Evolutionary conservation across 2,329 filamentous ascomycete genomes (phyloP), one percentile per base, ranked within the genome.

Genomic region (Alternaria consortialis): DNA sequence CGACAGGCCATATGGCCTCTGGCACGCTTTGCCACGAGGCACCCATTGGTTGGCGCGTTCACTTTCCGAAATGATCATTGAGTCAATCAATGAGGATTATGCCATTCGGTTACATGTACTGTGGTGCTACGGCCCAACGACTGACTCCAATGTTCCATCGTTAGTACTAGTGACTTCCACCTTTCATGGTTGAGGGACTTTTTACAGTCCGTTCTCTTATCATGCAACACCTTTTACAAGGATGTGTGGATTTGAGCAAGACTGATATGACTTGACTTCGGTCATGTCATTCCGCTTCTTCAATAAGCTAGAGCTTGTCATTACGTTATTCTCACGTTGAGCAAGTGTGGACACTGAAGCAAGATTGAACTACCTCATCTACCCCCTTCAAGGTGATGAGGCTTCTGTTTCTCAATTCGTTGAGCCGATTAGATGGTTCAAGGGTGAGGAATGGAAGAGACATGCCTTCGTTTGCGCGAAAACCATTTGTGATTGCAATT

Each of bases 301-400:
- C 50, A 74, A 74, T 75, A 75, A 74, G 78, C 78, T 80, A 80
- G 78, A 80, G 78, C 78, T 74, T 71, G 73, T 68, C 77, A 65
- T 67, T 72, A 73, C 71, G 76, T 68, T 72, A 73, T 72, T 66
- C 54, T 67, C 63, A 77, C 74, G 77, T 66, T 75, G 66, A 71
- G 68, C 72, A 70, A 79, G 78, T 80, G 78, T 80, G 77, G 77
- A 80, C 78, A 80, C 72, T 68, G 75, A 77, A 78, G 78, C 78
- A 66, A 80, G 68, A 79, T 64, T 65, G 62, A 76, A 39, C 67
- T 58, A 53, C 60, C 60, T 59, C 62, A 67, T 65, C 62, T 57
- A 59, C 63, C 68, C 64, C 53, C 64, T 72, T 74, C 70, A 66
- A 68, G 71, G 69, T 63, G 66, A 62, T 68, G 69, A 67, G 68